Evolutionary conservation across 2,329 filamentous ascomycete genomes (phyloP).

Genomic region (Botrytis elliptica): DNA sequence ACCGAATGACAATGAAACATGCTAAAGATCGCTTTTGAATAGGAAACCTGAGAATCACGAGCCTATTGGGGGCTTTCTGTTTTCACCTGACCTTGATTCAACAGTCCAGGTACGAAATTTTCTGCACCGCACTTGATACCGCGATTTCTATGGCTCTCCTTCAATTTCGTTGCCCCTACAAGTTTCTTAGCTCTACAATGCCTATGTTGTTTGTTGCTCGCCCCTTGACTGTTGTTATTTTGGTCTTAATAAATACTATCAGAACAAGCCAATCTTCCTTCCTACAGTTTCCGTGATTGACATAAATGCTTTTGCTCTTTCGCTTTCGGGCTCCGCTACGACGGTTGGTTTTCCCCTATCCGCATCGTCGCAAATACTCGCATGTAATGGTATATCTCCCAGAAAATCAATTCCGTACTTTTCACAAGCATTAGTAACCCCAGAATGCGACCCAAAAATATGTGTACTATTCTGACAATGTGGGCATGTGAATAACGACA

Average conservation of each 20-base stretch:
- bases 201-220: not conserved
- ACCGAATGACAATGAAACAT: constrained; percentile 20
- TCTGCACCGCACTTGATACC: constrained; percentile 3
- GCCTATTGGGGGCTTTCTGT: not conserved
- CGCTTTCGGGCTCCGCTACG: constrained; percentile 77
- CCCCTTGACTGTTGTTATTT: not conserved
- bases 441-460: constrained; percentile 68
- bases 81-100: constrained; percentile 11
- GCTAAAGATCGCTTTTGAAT: constrained; percentile 24
- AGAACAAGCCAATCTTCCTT: constrained; percentile 33
- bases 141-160: not conserved
- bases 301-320: constrained; percentile 69
- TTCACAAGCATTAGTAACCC: constrained; percentile 66
- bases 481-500: constrained; percentile 81
- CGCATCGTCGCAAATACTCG: constrained; percentile 81
- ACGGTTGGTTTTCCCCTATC: constrained; percentile 87
- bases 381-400: constrained; percentile 85
- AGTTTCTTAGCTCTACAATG: not conserved
- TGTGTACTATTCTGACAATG: constrained; percentile 71
- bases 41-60: constrained; percentile 19
- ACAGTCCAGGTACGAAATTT: constrained; percentile 13
- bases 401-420: constrained; percentile 76
- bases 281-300: constrained; percentile 61
- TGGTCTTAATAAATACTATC: not conserved
- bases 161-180: not conserved